Evolutionary conservation across 2,329 filamentous ascomycete genomes (phyloP).

Genomic region (Coniella lustricola): DNA sequence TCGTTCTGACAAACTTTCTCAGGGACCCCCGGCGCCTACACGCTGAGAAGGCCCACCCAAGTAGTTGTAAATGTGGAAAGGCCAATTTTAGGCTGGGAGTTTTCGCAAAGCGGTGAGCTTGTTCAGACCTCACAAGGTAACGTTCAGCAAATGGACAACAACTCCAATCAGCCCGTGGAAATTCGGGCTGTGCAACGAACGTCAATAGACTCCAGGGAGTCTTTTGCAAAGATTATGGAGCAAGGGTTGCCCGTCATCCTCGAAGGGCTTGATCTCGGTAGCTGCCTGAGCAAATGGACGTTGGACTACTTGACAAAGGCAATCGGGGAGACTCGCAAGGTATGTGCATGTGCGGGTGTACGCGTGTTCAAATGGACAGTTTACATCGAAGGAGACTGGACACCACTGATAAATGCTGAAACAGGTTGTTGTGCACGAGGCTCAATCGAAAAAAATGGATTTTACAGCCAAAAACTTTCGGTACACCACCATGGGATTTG

Average conservation of each 20-base stretch:
- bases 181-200: constrained; percentile 41
- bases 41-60: constrained; percentile 23
- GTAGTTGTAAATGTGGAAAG: background rate
- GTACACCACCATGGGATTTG: constrained; percentile 64
- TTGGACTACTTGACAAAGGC: constrained; percentile 57
- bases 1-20: background rate
- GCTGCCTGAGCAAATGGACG: constrained; percentile 62
- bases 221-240: constrained; percentile 55
- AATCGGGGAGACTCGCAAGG: constrained; percentile 55
- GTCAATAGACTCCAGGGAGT: constrained; percentile 40
- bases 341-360: constrained; percentile 26
- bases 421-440: constrained; percentile 68
- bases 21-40: constrained; percentile 54
- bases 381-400: too few relatives aligned
- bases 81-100: constrained; percentile 2
- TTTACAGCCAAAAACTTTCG: constrained; percentile 79
- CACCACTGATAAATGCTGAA: background rate
- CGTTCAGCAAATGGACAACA: constrained; percentile 21
- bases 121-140: background rate
- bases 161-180: constrained; percentile 11
- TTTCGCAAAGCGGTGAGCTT: constrained; percentile 10
- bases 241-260: constrained; percentile 58
- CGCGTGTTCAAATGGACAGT: background rate
- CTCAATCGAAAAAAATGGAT: constrained; percentile 60
- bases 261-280: constrained; percentile 57